A percentile compares a stretch with the other conserved stretches of the same genome.
These are phyloP conservation scores for Pyrenochaeta sp. DNA, from an alignment of 2,329 filamentous ascomycete genomes.

Conservation along the genomic window DNA sequence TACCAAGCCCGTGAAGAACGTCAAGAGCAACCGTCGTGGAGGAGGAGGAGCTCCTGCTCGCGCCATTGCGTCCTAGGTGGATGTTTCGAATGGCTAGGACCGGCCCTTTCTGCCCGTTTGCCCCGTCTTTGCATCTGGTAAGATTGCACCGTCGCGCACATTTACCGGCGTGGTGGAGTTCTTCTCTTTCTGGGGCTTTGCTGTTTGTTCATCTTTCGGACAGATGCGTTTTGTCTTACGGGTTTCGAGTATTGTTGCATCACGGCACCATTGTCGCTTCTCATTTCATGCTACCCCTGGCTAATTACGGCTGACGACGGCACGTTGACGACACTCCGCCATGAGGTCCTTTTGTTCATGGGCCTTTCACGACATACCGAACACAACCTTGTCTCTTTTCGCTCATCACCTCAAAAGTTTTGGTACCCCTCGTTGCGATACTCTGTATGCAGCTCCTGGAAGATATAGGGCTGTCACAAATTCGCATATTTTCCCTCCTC, in stretches of 20 bases:
- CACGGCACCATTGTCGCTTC: conserved; percentile 14
- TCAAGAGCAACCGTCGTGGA: conserved; percentile 50
- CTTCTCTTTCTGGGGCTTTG: conserved; percentile 27
- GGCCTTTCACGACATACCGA: conserved; percentile 26
- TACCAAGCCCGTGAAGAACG: conserved; percentile 54
- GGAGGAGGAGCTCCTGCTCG: conserved; percentile 50
- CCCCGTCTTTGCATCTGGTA: conserved; percentile 28
- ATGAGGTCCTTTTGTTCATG: conserved; percentile 8
- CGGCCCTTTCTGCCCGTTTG: conserved; percentile 12
- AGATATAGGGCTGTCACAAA: conserved; percentile 33
- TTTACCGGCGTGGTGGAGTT: conserved; percentile 34
- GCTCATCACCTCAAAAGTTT: conserved; percentile 45
- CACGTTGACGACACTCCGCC: conserved; percentile 1
- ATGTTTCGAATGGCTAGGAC: conserved; percentile 13
- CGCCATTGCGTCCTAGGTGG: conserved; percentile 57
- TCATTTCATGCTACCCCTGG: conserved; percentile 16
- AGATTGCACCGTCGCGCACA: conserved; percentile 39
- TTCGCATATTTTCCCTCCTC: conserved; percentile 29
- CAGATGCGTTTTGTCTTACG: conserved; percentile 32
- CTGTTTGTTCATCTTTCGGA: conserved; percentile 26
- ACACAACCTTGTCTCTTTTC: conserved; percentile 26
- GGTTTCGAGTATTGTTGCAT: conserved; percentile 29
- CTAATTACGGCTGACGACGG: conserved; percentile 22
- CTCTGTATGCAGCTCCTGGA: conserved; percentile 26
- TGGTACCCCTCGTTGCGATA: conserved; percentile 31